Evolutionary conservation across 805 yeast species (phyloP).

Genomic region (Myxozyma melibiosi): DNA sequence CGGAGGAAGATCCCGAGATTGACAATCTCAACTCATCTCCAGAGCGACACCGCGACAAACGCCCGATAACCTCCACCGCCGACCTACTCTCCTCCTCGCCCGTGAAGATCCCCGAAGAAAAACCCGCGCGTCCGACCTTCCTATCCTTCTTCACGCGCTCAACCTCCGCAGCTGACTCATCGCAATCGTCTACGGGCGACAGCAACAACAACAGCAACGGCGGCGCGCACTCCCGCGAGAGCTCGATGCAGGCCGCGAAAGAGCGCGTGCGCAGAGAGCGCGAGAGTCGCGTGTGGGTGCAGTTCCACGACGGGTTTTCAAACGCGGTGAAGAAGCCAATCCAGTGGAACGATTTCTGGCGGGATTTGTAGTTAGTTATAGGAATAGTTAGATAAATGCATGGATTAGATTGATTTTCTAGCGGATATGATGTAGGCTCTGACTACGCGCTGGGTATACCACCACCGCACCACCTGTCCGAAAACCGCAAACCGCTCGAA

Average conservation of each 20-base stretch:
- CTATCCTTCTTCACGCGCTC: slow-evolving; percentile 2
- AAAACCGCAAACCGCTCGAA: slow-evolving; percentile 17
- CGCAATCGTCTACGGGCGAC: background rate
- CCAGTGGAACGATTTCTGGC: slow-evolving; percentile 70
- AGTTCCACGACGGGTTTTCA: slow-evolving; percentile 84
- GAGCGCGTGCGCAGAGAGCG: slow-evolving; percentile 13
- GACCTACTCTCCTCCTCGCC: slow-evolving; percentile 1
- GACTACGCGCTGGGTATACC: slow-evolving; percentile 15
- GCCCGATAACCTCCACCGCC: background rate
- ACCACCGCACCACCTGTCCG: slow-evolving; percentile 24
- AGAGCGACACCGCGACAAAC: background rate
- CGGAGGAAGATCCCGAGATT: background rate
- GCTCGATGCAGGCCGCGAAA: slow-evolving; percentile 11
- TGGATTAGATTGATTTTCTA: background rate
- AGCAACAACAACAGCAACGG: background rate
- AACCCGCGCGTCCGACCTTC: slow-evolving; percentile 1
- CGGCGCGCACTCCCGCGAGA: slow-evolving; percentile 4
- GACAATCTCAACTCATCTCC: no score
- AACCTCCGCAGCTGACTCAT: background rate
- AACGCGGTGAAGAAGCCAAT: slow-evolving; percentile 82
- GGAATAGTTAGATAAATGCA: background rate
- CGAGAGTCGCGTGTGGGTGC: slow-evolving; percentile 62
- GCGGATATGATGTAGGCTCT: slow-evolving; percentile 12
- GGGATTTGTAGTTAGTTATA: slow-evolving; percentile 11
- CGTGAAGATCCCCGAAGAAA: background rate